Evolutionary conservation across 257 asterid species (phyloP), one percentile per base, ranked within the genome.

Genomic region (Jacaranda mimosifolia): DNA sequence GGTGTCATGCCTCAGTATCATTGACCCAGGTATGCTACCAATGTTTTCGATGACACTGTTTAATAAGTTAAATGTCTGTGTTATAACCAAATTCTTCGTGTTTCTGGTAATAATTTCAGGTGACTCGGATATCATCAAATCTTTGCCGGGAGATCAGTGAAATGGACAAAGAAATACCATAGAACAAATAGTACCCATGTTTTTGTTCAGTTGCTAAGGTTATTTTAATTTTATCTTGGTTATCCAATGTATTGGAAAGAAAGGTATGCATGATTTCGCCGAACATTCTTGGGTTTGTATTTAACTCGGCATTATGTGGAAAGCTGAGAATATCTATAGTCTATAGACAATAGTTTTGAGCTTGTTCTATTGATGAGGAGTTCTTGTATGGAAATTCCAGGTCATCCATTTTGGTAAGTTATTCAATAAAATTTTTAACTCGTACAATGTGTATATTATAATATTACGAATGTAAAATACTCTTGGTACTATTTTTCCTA

Each of bases 1-100:
- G 0, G 97, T 90, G 32, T 92, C 96, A 11, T 92, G 96, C 88
- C 94, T 92, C 69, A 90, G 97, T 82, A 89, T 92, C 59, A 42
- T 92, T 21, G 96, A 92, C 56, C 91, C 92, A 35, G 97, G 94
- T 90, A 77, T 45, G 9, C 1, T 9, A 14, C 58, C 19, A 19
- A 6, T 21, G 4, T 59, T 73, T 26, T 46, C 18, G 0, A 40
- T 59, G 14, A 12, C 17, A 13, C 2, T 38, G 3, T 32, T 51
- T n/a, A 42, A 6, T 57, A 21, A 14, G 3, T 6, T 21, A 5
- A 6, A 42, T 6, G 46, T 42, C 9, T 69, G 35, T 18, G 18
- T 26, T 40, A 48, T 43, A 35, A 9, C 6, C 60, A 21, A 19
- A 42, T 39, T 39, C 26, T n/a, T 21, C 4, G 10, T 26, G 3